Conservation (phyloP, 148 eudicot genomes). For the Rhododendron griersonianum region DNA sequence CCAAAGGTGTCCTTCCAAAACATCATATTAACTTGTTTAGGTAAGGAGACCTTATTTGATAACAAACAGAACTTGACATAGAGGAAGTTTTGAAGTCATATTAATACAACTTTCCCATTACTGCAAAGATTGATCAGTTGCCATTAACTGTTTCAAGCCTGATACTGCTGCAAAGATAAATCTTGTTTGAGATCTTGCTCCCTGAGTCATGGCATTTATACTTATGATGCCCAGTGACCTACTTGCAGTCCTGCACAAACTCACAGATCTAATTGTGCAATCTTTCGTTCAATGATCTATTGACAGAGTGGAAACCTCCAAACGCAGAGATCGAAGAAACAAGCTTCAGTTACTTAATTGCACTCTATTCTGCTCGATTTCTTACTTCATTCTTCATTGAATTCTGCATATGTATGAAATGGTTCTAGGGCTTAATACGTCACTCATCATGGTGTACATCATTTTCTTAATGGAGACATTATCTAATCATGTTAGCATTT, state of each 20-base stretch:
- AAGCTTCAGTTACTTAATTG: not conserved
- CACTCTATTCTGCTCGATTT: not conserved
- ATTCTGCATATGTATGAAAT: not conserved
- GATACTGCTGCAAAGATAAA: not conserved
- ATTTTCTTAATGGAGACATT: not conserved
- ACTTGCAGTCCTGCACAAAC: not conserved
- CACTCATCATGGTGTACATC: not conserved
- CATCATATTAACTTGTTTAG: not conserved
- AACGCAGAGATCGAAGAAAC: not conserved
- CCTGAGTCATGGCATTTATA: not conserved
- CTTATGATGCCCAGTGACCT: not conserved
- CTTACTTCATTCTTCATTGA: not conserved
- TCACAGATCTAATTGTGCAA: not conserved
- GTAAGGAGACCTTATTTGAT: not conserved
- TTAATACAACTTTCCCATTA: not conserved
- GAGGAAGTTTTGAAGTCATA: not conserved
- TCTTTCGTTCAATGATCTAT: not conserved
- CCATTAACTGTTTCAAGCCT: not conserved
- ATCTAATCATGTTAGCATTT: slow-evolving; percentile 1
- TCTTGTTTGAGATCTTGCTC: not conserved
- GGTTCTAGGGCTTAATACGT: not conserved
- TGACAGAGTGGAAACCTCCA: not conserved
- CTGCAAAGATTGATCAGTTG: not conserved
- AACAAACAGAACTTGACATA: not conserved
- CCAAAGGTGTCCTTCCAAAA: not conserved